Evolutionary conservation across 768 basidiomycete species (phyloP).

Genomic region (Collybiopsis luxurians): DNA sequence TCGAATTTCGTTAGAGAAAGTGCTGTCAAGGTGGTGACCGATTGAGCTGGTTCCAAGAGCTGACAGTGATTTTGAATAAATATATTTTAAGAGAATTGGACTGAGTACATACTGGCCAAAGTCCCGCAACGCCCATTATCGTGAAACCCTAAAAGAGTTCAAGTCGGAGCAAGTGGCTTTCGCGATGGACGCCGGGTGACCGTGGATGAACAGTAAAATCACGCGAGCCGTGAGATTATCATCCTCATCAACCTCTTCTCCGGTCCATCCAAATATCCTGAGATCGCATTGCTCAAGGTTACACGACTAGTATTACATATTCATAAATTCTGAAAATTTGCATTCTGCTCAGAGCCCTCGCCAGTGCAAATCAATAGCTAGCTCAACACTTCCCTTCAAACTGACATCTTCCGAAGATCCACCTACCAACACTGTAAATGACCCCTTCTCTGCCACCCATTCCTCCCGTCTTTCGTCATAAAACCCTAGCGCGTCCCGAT

Average conservation of each 20-base stretch:
- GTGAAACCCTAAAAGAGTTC: no score
- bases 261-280: no score
- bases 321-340: no score
- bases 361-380: slow-evolving; percentile 37
- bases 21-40: slow-evolving; percentile 17
- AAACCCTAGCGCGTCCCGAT: slow-evolving; percentile 48
- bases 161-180: no score
- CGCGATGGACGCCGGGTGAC: no score
- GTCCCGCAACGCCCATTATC: slow-evolving; percentile 46
- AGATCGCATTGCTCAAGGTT: no score
- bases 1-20: slow-evolving; percentile 79
- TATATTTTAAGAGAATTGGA: neutral
- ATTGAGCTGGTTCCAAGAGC: slow-evolving; percentile 19
- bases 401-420: slow-evolving; percentile 43
- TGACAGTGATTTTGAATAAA: neutral
- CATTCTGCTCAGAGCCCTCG: slow-evolving; percentile 30
- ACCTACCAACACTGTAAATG: slow-evolving; percentile 42
- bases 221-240: no score
- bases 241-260: no score
- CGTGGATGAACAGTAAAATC: no score
- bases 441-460: slow-evolving; percentile 50
- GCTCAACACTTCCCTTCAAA: slow-evolving; percentile 31
- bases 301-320: no score
- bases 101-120: slow-evolving; percentile 44
- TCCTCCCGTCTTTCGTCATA: slow-evolving; percentile 39